Evolutionary conservation across 2,329 filamentous ascomycete species (phyloP), one percentile per base, ranked within the genome.

Genomic region (Phyllosticta paracitricarpa): DNA sequence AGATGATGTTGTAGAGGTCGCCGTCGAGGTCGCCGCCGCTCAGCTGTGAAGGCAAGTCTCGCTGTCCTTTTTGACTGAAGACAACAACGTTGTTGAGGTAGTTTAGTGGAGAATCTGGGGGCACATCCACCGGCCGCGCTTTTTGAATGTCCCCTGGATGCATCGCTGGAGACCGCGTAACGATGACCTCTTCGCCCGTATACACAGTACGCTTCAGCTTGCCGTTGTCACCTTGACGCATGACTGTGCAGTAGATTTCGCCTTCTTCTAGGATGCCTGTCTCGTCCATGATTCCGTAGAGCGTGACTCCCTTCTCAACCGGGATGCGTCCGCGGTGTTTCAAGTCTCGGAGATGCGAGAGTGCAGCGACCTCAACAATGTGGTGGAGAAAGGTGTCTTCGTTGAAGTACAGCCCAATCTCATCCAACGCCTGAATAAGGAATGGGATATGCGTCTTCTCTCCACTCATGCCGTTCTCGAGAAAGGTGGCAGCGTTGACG

Each of bases 281-380:
- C 71, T 95, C 90, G 64, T 96, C 91, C 83, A 94, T 89, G 57
- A 95, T 80, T 0, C 91, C 91, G 66, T 91, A 91, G 0, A 95
- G 78, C 0, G 89, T 91, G n/a, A 86, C 81, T 0, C 89, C 91
- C 17, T 86, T 71, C 0, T 81, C 72, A 0, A 96, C 82, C 0
- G 83, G 86, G 35, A 95, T 94, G 1, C 89, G 83, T 0, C 88
- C 84, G 59, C 87, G 88, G 73, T 94, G 85, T 70, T 95, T 96
- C 48, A 96, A 75, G 28, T 88, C 79, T 3, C 89, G 82, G 3
- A 96, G 76, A 65, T 89, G 86, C 1, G 82, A 77, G n/a, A 94
- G 75, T 0, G 92, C 79, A 7, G 85, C 78, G 8, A 89, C 81
- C 66, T 94, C 88, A 0, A 94, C 80, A 0, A 87, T 77, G 1